Percentiles rank a stretch among this genome's conserved stretches.
Evolutionary conservation across 495 filamentous ascomycete species (phyloP).

Genomic region (Elaphomyces granulatus): DNA sequence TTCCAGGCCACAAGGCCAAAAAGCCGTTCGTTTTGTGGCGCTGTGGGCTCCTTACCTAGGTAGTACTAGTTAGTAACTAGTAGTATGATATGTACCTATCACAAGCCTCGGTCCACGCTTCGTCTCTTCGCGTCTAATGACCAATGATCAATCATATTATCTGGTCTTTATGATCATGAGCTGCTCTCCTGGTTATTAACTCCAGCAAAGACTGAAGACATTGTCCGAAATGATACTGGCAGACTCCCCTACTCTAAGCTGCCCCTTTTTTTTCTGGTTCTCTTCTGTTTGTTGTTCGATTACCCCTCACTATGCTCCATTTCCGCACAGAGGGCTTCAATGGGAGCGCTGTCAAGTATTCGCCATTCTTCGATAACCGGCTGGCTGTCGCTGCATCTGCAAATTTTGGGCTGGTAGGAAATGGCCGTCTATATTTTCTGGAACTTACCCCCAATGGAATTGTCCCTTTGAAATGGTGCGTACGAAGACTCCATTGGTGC

Average conservation of each 20-base stretch:
- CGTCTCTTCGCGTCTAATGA: too few species aligned
- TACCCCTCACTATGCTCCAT: constrained; percentile 61
- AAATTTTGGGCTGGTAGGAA: constrained; percentile 94
- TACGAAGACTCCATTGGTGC: neutral
- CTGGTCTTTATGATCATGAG: constrained; percentile 2
- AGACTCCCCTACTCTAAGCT: constrained; percentile 7
- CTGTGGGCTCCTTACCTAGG: too few species aligned
- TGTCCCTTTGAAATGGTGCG: constrained; percentile 58
- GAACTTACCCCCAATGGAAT: constrained; percentile 70
- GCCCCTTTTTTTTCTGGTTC: constrained; percentile 1
- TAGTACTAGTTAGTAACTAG: too few species aligned
- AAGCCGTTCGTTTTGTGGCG: too few species aligned
- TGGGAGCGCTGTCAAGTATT: constrained; percentile 92
- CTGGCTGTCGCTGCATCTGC: constrained; percentile 74
- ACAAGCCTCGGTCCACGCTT: too few species aligned
- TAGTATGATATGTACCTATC: too few species aligned
- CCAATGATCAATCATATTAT: too few species aligned
- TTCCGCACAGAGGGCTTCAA: constrained; percentile 88
- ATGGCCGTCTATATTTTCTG: constrained; percentile 75
- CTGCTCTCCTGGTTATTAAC: too few species aligned
- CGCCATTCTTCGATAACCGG: constrained; percentile 89
- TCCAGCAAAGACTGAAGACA: too few species aligned
- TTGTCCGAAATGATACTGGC: too few species aligned
- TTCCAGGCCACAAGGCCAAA: too few species aligned
- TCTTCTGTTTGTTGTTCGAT: neutral